Evolutionary conservation across 495 filamentous ascomycete genomes (phyloP).

Genomic region (Hapsidospora chrysogenum): DNA sequence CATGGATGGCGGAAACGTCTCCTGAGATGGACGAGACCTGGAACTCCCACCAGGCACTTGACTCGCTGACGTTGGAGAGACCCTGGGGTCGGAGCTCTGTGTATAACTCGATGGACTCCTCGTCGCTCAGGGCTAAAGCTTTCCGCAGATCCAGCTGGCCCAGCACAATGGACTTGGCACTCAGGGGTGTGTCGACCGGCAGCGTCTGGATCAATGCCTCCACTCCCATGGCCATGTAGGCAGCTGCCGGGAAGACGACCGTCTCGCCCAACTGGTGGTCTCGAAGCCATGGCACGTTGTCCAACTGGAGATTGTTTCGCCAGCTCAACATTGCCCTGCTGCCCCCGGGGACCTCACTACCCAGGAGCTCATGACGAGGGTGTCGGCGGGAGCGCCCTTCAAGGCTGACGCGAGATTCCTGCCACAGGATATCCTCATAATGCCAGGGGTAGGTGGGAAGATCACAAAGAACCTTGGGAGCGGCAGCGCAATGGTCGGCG

Average conservation of each 20-base stretch:
- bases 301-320: neutral
- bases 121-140: constrained; percentile 21
- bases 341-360: constrained; percentile 2
- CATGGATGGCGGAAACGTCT: too few species aligned
- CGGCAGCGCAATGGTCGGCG: too few species aligned
- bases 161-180: too few species aligned
- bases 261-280: constrained; percentile 24
- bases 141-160: constrained; percentile 15
- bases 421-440: constrained; percentile 21
- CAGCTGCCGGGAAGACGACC: constrained; percentile 30
- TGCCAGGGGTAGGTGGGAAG: constrained; percentile 21
- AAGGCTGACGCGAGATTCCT: constrained; percentile 20
- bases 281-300: constrained; percentile 25
- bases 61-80: too few species aligned
- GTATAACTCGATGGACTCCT: constrained; percentile 18
- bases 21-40: too few species aligned
- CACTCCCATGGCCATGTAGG: constrained; percentile 27
- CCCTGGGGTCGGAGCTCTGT: constrained; percentile 22
- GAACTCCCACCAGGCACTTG: too few species aligned
- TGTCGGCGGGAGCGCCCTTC: constrained; percentile 22
- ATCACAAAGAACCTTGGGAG: constrained; percentile 8
- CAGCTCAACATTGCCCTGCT: constrained; percentile 5
- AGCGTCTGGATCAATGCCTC: constrained; percentile 27
- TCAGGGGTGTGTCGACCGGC: constrained; percentile 10
- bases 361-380: constrained; percentile 23